A percentile compares a stretch with the other conserved stretches of the same genome.
Conservation (phyloP, 2,329 filamentous ascomycete genomes). For the Alternaria sp. region DNA sequence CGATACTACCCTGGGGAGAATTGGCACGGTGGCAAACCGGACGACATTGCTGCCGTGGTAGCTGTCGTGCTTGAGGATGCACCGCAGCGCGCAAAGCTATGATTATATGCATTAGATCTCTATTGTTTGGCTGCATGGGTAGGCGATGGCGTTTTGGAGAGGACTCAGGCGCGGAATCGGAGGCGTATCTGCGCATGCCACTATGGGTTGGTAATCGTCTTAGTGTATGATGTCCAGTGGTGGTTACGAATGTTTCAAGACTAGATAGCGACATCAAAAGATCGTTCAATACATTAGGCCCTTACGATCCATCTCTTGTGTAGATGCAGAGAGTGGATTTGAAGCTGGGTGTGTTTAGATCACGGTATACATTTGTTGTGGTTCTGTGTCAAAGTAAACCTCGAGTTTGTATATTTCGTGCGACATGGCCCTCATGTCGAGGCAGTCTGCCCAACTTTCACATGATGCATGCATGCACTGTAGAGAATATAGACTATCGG, state of each 20-base stretch:
- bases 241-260: not conserved
- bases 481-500: not conserved
- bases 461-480: not conserved
- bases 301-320: not conserved
- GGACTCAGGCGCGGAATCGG: slow-evolving; percentile 10
- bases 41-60: slow-evolving; percentile 91
- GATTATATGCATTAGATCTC: slow-evolving; percentile 23
- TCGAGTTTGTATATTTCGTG: not conserved
- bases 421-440: not conserved
- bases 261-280: not conserved
- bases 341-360: not conserved
- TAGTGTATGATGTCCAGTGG: slow-evolving; percentile 1
- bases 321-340: not conserved
- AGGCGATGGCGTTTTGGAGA: slow-evolving; percentile 34
- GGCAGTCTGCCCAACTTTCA: not conserved
- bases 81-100: slow-evolving; percentile 18
- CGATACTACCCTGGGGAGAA: slow-evolving; percentile 83
- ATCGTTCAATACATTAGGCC: not conserved
- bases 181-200: slow-evolving; percentile 17
- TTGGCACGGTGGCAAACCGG: slow-evolving; percentile 91
- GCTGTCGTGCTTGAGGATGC: slow-evolving; percentile 52
- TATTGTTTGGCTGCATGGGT: slow-evolving; percentile 29
- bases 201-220: slow-evolving; percentile 3
- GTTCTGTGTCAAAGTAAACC: not conserved
- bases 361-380: not conserved